Evolutionary conservation across 306 rosid species (phyloP), one percentile per base, ranked within the genome.

Genomic region (Pterocarpus santalinus): DNA sequence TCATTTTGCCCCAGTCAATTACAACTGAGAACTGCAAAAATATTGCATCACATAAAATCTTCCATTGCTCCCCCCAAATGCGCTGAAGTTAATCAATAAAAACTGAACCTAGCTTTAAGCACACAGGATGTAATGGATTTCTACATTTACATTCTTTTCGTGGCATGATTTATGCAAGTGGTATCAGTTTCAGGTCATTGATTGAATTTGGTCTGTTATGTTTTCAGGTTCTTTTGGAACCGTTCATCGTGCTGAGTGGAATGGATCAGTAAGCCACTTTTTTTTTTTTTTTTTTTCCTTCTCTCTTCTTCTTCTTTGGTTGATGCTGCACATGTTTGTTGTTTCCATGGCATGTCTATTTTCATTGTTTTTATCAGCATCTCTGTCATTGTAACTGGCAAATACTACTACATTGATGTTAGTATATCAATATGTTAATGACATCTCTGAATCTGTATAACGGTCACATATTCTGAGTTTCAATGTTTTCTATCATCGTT

Each of bases 221-320:
- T 73, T 87, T 87, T 73, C 88, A 90, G 97, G 93, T 84, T 90
- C 94, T 49, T 92, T 92, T 73, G 97, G 94, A 73, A 92, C 91
- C 62, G 97, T 92, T 36, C 97, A 92, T 87, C 92, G 88, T 7
- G 97, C 94, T 67, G 97, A 92, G 83, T 92, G 97, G 97, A 76
- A 86, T 86, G 94, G 93, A 73, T 92, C 97, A 35, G 97, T 92
- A 85, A 86, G 90, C 80, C 70, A 71, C 77, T 7, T 69, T 30
- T 12, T 73, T 72, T 49, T 28, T 72, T 49, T 28, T 22, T 22
- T 22, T 22, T 22, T 22, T 22, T 22, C 28, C 0, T 22, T 22
- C 1, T 1, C 1, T 22, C 28, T 22, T 22, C 28, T 22, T 22
- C 28, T 22, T 22, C 28, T 22, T 22, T 22, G 0, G 28, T 22